phyloP scores from a whole-genome alignment of 495 filamentous ascomycete genomes.

The Hypoxylon intermedium region DNA sequence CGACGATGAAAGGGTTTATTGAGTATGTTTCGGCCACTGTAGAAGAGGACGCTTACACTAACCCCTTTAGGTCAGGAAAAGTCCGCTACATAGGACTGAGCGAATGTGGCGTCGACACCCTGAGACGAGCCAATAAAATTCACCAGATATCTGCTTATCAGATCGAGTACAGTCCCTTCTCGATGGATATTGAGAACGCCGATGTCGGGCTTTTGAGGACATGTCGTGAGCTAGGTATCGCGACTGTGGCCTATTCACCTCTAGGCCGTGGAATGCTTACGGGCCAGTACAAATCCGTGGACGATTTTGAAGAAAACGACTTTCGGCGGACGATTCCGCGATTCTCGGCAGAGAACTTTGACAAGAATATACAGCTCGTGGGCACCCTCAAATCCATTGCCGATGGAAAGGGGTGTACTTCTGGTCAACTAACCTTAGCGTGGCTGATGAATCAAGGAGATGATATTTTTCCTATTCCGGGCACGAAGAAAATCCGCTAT shows the following conservation, averaged over 20 bases:
- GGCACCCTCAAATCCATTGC: slow-evolving; percentile 55
- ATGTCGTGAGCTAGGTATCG: too few relatives aligned
- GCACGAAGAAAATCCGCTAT: slow-evolving; percentile 62
- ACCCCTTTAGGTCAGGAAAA: slow-evolving; percentile 55
- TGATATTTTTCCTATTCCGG: slow-evolving; percentile 60
- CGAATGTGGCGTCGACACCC: slow-evolving; percentile 69
- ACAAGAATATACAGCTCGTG: slow-evolving; percentile 58
- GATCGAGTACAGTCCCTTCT: slow-evolving; percentile 71
- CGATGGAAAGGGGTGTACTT: slow-evolving; percentile 50
- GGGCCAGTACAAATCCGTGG: slow-evolving; percentile 36
- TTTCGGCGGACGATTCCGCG: slow-evolving; percentile 47
- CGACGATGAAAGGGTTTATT: slow-evolving; percentile 54
- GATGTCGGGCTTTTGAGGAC: slow-evolving; percentile 42
- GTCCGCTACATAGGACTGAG: slow-evolving; percentile 70
- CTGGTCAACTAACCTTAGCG: slow-evolving; percentile 58
- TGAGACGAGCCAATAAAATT: slow-evolving; percentile 66
- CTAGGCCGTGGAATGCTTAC: slow-evolving; percentile 23
- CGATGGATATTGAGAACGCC: slow-evolving; percentile 61
- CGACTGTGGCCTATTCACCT: too few relatives aligned
- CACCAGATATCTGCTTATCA: slow-evolving; percentile 72
- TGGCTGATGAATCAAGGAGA: slow-evolving; percentile 64
- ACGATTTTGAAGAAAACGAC: slow-evolving; percentile 52
- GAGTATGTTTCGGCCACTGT: slow-evolving; percentile 2
- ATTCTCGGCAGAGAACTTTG: slow-evolving; percentile 59
- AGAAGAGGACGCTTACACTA: neutral